Percentiles rank a stretch among this genome's conserved stretches.
phyloP scores from a whole-genome alignment of 306 rosid species.

The Dalbergia cochinchinensis region DNA sequence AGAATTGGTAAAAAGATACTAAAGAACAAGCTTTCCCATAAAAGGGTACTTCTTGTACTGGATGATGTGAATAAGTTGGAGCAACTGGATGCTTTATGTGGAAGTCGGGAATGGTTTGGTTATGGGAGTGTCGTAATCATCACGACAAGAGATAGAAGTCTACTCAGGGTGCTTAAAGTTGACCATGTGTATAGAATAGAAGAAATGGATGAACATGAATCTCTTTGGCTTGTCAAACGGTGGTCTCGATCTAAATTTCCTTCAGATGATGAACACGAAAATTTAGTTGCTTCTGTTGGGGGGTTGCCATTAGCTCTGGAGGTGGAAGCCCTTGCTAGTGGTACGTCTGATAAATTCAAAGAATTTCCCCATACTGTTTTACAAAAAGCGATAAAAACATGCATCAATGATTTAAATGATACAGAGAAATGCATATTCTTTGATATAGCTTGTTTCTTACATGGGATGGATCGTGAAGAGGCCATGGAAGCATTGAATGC shows the following conservation, averaged over 20 bases:
- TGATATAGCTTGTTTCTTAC: constrained; percentile 7
- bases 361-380: background rate
- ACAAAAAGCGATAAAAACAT: background rate
- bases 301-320: constrained; percentile 39
- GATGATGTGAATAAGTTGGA: constrained; percentile 14
- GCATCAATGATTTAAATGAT: background rate
- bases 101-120: constrained; percentile 28
- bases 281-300: background rate
- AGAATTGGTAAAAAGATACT: background rate
- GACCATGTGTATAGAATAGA: background rate
- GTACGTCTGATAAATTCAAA: background rate
- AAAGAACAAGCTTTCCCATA: background rate
- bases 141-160: background rate
- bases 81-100: constrained; percentile 20
- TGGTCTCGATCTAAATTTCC: no score
- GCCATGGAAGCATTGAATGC: background rate
- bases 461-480: background rate
- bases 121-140: constrained; percentile 23
- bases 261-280: background rate
- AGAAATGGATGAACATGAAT: background rate
- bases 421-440: background rate
- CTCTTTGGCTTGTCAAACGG: background rate
- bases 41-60: constrained; percentile 22
- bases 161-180: background rate
- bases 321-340: background rate